Percentiles rank a stretch among this genome's conserved stretches.
Evolutionary conservation across 2,329 filamentous ascomycete genomes (phyloP).

Genomic region (Myriangium duriaei): DNA sequence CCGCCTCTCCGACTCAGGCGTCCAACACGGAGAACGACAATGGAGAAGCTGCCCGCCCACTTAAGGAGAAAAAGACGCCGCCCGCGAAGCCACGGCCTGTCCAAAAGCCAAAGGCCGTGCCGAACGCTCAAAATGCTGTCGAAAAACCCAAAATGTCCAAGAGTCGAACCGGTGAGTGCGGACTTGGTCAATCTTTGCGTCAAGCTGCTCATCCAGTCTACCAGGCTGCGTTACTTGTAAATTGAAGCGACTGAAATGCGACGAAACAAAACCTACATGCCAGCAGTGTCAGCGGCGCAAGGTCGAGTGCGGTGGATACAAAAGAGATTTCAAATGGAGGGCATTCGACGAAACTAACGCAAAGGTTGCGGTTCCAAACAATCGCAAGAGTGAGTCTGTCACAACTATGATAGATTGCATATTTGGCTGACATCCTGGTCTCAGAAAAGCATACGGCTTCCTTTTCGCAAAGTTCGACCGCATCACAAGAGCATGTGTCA

Average conservation of each 20-base stretch:
- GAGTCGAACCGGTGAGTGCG: slow-evolving; percentile 57
- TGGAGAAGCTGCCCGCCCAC: slow-evolving; percentile 15
- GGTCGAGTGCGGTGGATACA: slow-evolving; percentile 58
- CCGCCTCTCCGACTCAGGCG: slow-evolving; percentile 18
- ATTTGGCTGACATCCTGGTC: slow-evolving; percentile 8
- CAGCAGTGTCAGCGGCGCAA: slow-evolving; percentile 53
- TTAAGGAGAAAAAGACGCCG: slow-evolving; percentile 13
- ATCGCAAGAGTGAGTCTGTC: slow-evolving; percentile 33
- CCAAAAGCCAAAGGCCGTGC: slow-evolving; percentile 15
- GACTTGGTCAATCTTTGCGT: too few relatives aligned
- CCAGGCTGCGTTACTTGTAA: slow-evolving; percentile 63
- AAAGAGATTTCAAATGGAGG: slow-evolving; percentile 65
- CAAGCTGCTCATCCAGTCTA: too few relatives aligned
- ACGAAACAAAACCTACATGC: slow-evolving; percentile 58
- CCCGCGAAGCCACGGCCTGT: slow-evolving; percentile 15
- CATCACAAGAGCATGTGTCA: neutral
- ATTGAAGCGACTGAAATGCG: slow-evolving; percentile 59
- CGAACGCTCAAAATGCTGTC: slow-evolving; percentile 24
- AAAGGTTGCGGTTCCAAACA: slow-evolving; percentile 32
- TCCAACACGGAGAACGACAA: slow-evolving; percentile 16
- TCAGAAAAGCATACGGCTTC: neutral
- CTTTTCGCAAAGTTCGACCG: neutral
- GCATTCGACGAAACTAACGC: slow-evolving; percentile 54
- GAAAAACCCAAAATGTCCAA: slow-evolving; percentile 60
- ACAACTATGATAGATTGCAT: too few relatives aligned